Conservation (phyloP, 2,329 filamentous ascomycete species). For the Phialemoniopsis sp. region DNA sequence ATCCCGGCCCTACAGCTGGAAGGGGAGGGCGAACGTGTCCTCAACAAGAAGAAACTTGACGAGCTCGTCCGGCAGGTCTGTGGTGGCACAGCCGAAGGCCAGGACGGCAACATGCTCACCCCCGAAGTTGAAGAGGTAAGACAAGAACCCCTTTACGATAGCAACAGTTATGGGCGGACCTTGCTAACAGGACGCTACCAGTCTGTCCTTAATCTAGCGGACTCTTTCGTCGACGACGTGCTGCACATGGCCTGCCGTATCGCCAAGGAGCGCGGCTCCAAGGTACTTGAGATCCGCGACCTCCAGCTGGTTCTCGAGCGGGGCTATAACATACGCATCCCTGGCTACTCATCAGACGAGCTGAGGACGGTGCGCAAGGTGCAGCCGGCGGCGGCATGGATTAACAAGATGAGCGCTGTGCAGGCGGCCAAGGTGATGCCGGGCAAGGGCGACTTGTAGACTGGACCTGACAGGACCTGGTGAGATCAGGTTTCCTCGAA, state of each 20-base stretch:
- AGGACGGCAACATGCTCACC: conserved; percentile 72
- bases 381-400: conserved; percentile 83
- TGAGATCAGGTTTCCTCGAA: too few species aligned
- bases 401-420: conserved; percentile 94
- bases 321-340: conserved; percentile 87
- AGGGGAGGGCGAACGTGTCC: conserved; percentile 83
- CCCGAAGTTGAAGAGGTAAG: conserved; percentile 94
- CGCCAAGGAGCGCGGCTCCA: conserved; percentile 87
- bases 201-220: conserved; percentile 84
- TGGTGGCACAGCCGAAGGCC: conserved; percentile 68
- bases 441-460: conserved; percentile 49
- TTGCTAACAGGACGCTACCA: conserved; percentile 26
- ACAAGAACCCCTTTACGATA: too few species aligned
- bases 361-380: conserved; percentile 91
- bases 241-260: conserved; percentile 83
- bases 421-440: conserved; percentile 85
- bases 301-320: conserved; percentile 80
- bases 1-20: conserved; percentile 83
- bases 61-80: conserved; percentile 93
- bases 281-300: conserved; percentile 84
- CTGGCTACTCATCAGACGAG: conserved; percentile 92
- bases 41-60: conserved; percentile 98
- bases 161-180: not conserved
- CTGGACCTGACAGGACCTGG: too few species aligned
- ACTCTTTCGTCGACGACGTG: conserved; percentile 92